phyloP scores from a whole-genome alignment of 768 basidiomycete genomes.

The Rhizopogon vesiculosus region DNA sequence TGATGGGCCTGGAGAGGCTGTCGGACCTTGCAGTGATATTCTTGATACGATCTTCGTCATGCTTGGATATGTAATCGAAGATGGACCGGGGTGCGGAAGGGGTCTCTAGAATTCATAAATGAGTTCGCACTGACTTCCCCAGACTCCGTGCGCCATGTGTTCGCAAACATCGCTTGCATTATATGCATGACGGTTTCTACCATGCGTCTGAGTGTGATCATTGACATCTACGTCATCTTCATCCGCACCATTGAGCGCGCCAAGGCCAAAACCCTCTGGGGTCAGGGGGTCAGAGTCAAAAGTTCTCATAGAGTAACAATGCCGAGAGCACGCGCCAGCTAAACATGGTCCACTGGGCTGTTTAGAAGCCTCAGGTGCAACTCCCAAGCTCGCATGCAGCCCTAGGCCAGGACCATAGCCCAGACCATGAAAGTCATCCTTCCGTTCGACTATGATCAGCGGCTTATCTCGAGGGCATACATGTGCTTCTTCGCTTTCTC shows the following conservation, averaged over 20 bases:
- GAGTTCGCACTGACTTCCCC: not conserved
- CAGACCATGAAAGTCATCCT: slow-evolving; percentile 76
- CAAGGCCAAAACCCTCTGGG: slow-evolving; percentile 81
- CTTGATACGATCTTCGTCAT: too few species aligned
- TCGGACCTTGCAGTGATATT: slow-evolving; percentile 40
- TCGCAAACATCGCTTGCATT: slow-evolving; percentile 55
- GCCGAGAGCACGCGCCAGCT: slow-evolving; percentile 37
- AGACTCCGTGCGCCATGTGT: slow-evolving; percentile 8
- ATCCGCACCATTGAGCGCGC: slow-evolving; percentile 89
- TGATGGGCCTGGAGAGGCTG: slow-evolving; percentile 20
- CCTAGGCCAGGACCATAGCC: slow-evolving; percentile 70
- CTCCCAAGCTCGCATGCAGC: slow-evolving; percentile 55
- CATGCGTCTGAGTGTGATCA: slow-evolving; percentile 45
- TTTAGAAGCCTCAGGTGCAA: slow-evolving; percentile 13
- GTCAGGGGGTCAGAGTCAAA: slow-evolving; percentile 4
- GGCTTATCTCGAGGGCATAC: too few species aligned
- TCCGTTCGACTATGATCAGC: slow-evolving; percentile 57
- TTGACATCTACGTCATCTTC: slow-evolving; percentile 86
- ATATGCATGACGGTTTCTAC: slow-evolving; percentile 55
- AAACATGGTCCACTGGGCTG: slow-evolving; percentile 44
- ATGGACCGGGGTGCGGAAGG: slow-evolving; percentile 73
- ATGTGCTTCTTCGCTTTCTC: too few species aligned
- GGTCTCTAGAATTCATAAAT: slow-evolving; percentile 19
- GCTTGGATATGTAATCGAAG: slow-evolving; percentile 92
- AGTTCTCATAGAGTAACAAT: not conserved